Conservation (phyloP, 1,139 yeast genomes). For the Suhomyces wounanorum region DNA sequence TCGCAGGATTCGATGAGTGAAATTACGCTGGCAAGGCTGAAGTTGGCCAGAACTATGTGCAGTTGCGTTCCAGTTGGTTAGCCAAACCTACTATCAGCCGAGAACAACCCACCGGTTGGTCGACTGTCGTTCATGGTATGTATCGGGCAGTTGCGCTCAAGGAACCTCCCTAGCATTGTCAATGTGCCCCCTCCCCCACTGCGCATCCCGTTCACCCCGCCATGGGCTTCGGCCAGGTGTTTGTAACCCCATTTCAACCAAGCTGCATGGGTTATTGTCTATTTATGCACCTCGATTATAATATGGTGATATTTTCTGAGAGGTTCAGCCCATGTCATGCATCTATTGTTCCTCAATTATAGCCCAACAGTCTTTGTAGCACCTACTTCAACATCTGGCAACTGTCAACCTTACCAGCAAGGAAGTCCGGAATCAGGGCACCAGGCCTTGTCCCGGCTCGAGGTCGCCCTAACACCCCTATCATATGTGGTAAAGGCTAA, state of each 20-base stretch:
- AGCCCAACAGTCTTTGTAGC: neutral
- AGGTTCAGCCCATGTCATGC: neutral
- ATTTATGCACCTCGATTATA: neutral
- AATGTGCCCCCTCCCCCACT: neutral
- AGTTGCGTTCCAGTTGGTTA: neutral
- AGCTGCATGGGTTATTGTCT: slow-evolving; percentile 1
- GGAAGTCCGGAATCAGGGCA: slow-evolving; percentile 3
- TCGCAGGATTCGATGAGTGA: slow-evolving; percentile 4
- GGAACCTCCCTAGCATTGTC: neutral
- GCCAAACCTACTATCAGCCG: neutral
- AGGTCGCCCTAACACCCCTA: slow-evolving; percentile 2
- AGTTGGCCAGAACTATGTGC: neutral
- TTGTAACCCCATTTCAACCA: neutral
- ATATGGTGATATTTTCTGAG: slow-evolving; percentile 2
- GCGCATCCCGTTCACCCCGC: slow-evolving; percentile 1
- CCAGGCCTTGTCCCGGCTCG: slow-evolving; percentile 1
- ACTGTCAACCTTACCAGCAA: slow-evolving; percentile 1
- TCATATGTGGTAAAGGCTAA: slow-evolving; percentile 1
- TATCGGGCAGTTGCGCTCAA: neutral
- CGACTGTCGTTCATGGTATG: neutral
- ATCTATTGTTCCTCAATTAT: slow-evolving; percentile 2
- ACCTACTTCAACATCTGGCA: neutral
- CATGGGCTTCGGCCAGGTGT: neutral
- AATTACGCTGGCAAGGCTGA: slow-evolving; percentile 4
- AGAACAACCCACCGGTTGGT: neutral